Conservation (phyloP, 768 basidiomycete species). For the Candolleomyces aberdarensis region DNA sequence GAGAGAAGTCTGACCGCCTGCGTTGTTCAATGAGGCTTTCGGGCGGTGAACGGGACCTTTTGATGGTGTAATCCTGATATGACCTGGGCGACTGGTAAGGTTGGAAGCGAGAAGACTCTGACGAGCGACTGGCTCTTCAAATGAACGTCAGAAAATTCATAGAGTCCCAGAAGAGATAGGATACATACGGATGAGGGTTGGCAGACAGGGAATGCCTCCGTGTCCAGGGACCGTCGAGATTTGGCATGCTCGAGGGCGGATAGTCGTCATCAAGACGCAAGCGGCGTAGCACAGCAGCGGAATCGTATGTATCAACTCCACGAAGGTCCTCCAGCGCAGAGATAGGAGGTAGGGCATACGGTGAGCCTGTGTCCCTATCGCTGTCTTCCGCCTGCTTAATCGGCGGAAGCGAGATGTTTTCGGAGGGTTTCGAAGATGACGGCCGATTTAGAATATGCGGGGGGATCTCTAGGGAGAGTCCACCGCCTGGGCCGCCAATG, state of each 20-base stretch:
- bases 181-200: slow-evolving; percentile 26
- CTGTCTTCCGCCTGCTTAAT: slow-evolving; percentile 29
- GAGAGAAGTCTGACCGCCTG: slow-evolving; percentile 32
- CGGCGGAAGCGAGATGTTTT: slow-evolving; percentile 40
- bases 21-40: slow-evolving; percentile 14
- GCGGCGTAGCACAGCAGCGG: slow-evolving; percentile 63
- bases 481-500: slow-evolving; percentile 13
- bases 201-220: slow-evolving; percentile 44
- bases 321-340: slow-evolving; percentile 65
- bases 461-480: slow-evolving; percentile 32
- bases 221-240: slow-evolving; percentile 27
- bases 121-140: slow-evolving; percentile 14
- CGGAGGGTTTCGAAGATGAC: slow-evolving; percentile 23
- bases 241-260: slow-evolving; percentile 21
- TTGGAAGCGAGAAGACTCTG: slow-evolving; percentile 28
- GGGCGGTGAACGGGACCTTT: slow-evolving; percentile 20
- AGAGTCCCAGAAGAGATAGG: neutral
- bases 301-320: slow-evolving; percentile 49
- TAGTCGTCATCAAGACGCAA: slow-evolving; percentile 54
- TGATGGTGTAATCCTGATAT: slow-evolving; percentile 20
- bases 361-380: slow-evolving; percentile 26
- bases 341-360: slow-evolving; percentile 64
- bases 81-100: slow-evolving; percentile 23
- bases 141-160: slow-evolving; percentile 7
- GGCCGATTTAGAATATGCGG: slow-evolving; percentile 12